Evolutionary conservation across 495 filamentous ascomycete species (phyloP).

Genomic region (Cercophora newfieldiana): DNA sequence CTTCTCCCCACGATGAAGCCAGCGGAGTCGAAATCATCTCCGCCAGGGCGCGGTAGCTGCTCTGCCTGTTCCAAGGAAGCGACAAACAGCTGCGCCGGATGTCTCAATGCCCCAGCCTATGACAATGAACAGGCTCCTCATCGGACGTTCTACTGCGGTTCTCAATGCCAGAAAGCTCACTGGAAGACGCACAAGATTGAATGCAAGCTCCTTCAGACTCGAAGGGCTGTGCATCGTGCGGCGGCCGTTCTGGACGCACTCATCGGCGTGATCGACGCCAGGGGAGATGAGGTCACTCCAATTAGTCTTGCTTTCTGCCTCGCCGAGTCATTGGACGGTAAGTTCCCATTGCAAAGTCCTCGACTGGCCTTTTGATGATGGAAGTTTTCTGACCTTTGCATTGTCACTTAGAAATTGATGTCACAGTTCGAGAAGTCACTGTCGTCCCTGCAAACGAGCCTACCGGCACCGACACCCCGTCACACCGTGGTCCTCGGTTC

Average conservation of each 20-base stretch:
- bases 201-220: slow-evolving; percentile 10
- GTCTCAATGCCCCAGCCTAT: slow-evolving; percentile 5
- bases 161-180: slow-evolving; percentile 3
- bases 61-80: slow-evolving; percentile 4
- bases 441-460: background rate
- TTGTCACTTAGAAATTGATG: background rate
- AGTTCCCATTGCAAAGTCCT: background rate
- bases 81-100: slow-evolving; percentile 7
- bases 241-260: background rate
- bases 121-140: background rate
- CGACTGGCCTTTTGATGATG: background rate
- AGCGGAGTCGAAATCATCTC: background rate
- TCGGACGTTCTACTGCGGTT: slow-evolving; percentile 6
- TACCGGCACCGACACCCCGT: background rate
- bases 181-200: slow-evolving; percentile 4
- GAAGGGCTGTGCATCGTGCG: background rate
- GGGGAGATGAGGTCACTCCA: background rate
- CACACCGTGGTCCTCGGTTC: background rate
- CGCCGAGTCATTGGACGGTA: background rate
- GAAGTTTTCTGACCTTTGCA: background rate
- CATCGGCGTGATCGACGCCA: background rate
- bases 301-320: background rate
- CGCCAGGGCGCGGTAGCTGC: background rate
- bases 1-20: slow-evolving; percentile 19
- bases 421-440: background rate